phyloP scores from a whole-genome alignment of 2,329 filamentous ascomycete genomes.

The Epichloe glyceriae region DNA sequence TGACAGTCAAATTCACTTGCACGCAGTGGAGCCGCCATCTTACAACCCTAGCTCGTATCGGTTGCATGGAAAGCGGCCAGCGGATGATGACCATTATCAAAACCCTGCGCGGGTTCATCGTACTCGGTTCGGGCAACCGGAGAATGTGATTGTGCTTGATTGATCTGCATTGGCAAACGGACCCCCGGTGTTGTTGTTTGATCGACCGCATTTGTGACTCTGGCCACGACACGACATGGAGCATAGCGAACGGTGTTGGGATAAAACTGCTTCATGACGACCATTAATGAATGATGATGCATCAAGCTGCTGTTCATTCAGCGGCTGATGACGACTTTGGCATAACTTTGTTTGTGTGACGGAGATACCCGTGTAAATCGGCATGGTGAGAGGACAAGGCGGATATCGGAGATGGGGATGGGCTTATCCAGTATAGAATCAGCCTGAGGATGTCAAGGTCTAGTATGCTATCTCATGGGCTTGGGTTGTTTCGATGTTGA shows the following conservation, averaged over 20 bases:
- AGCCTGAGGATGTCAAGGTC: background rate
- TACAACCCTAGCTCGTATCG: background rate
- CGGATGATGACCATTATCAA: slow-evolving; percentile 4
- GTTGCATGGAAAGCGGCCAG: slow-evolving; percentile 2
- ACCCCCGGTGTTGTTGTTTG: background rate
- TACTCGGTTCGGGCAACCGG: slow-evolving; percentile 11
- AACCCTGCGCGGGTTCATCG: background rate
- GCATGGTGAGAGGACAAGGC: background rate
- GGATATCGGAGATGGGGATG: background rate
- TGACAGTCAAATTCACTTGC: background rate
- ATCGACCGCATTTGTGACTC: background rate
- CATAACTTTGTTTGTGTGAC: background rate
- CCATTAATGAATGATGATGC: background rate
- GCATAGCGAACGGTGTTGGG: slow-evolving; percentile 7
- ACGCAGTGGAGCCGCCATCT: background rate
- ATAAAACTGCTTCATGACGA: slow-evolving; percentile 3
- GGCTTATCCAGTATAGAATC: background rate
- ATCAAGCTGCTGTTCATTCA: background rate
- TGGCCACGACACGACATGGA: background rate
- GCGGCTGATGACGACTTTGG: background rate
- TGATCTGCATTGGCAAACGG: slow-evolving; percentile 8
- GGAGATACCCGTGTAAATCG: slow-evolving; percentile 2
- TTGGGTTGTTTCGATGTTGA: background rate
- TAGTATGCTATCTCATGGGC: background rate
- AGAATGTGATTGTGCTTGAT: slow-evolving; percentile 21